These are phyloP conservation scores for Erodium maritimum DNA, from an alignment of 345 rosid species.

Conservation along the genomic window DNA sequence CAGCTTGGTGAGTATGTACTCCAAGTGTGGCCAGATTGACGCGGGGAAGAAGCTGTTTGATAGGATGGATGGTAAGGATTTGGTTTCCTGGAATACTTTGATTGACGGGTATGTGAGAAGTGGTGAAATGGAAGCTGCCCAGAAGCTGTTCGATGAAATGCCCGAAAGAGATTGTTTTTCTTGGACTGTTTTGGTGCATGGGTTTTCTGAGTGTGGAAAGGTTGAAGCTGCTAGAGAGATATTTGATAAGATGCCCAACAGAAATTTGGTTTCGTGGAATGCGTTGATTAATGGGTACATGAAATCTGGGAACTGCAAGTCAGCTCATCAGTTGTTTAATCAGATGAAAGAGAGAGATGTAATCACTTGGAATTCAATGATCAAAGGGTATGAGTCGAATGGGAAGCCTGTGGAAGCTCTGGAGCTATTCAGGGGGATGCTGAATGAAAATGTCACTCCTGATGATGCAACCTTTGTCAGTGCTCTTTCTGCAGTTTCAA, in stretches of 20 bases:
- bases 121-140: slow-evolving; percentile 27
- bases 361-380: slow-evolving; percentile 43
- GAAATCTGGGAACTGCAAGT: slow-evolving; percentile 22
- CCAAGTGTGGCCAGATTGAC: slow-evolving; percentile 29
- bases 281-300: slow-evolving; percentile 34
- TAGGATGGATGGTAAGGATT: slow-evolving; percentile 27
- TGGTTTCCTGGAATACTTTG: slow-evolving; percentile 36
- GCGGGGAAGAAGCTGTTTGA: slow-evolving; percentile 33
- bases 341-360: slow-evolving; percentile 21
- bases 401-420: slow-evolving; percentile 27
- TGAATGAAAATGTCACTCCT: slow-evolving; percentile 24
- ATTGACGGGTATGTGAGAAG: slow-evolving; percentile 35
- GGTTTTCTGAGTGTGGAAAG: slow-evolving; percentile 30
- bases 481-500: slow-evolving; percentile 43
- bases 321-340: slow-evolving; percentile 22
- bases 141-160: slow-evolving; percentile 37
- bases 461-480: slow-evolving; percentile 37
- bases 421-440: slow-evolving; percentile 20
- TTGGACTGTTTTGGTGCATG: slow-evolving; percentile 39
- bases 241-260: slow-evolving; percentile 26
- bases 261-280: slow-evolving; percentile 33
- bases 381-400: slow-evolving; percentile 31
- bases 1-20: slow-evolving; percentile 41
- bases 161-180: slow-evolving; percentile 35
- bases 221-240: slow-evolving; percentile 30